Base-by-base conservation (phyloP, 225 moss, liverwort and hornwort species). In the Physcomitrium patens region DNA sequence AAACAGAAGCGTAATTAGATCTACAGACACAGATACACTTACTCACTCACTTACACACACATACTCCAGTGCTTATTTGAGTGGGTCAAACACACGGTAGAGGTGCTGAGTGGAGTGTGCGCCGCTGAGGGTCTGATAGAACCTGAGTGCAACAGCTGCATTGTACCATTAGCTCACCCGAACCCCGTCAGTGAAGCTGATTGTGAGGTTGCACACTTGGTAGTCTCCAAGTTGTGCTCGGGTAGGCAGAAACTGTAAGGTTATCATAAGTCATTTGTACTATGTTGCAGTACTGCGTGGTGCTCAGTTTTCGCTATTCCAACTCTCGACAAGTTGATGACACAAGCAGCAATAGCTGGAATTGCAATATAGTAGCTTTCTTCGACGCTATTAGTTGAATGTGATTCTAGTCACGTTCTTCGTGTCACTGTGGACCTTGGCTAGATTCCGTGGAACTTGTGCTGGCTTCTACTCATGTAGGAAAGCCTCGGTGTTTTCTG, bases 101-200 rank as follows among this genome's bases (percentile, higher is more conserved):
- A 37, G 7, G 7, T 7, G 31, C 31, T 37, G 31, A 37, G 31
- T 37, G 31, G 31, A 37, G 4, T 37, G 31, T 37, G 31, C 5
- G 4, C 31, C 2, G 7, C 7, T 7, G 31, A 7, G 31, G 7
- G 31, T 37, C 31, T 4, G 31, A 0, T 37, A 37, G 31, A 37
- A 0, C 5, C 31, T 4, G 31, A 37, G 31, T 37, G 31, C 27
- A 20, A 14, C 1, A 12, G 16, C 77, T 73, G 51, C 77, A 82
- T 82, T 77, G 82, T 69, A 51, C 54, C 44, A 26, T 8, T 59
- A 70, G 75, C 65, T 0, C 65, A 51, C 68, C 65, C 57, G 37
- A 77, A 65, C 82, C 73, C 72, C 82, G 28, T 69, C 77, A 64
- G 73, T 42, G 37, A 49, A 69, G 63, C 64, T 82, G 77, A 69